phyloP scores from a whole-genome alignment of 768 basidiomycete species.

The Lentinula edodes region DNA sequence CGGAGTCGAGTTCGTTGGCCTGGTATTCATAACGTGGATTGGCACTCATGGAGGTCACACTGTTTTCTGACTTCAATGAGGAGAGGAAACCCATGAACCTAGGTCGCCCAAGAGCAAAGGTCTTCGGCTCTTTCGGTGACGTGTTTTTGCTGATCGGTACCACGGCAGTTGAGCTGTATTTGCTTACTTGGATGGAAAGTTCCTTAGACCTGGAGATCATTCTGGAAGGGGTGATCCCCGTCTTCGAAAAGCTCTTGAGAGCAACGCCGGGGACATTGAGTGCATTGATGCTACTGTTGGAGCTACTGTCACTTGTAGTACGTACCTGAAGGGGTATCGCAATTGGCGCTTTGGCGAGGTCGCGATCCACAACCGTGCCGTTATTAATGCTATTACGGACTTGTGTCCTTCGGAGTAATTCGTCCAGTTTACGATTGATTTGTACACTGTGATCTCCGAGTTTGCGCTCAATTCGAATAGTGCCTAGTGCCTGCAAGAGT shows the following conservation, averaged over 20 bases:
- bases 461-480: slow-evolving; percentile 7
- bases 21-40: neutral
- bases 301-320: neutral
- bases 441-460: slow-evolving; percentile 6
- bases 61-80: neutral
- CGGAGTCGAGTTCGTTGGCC: slow-evolving; percentile 2
- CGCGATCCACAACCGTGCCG: neutral
- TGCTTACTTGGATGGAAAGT: neutral
- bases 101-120: neutral
- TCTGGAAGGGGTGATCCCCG: neutral
- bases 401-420: slow-evolving; percentile 5
- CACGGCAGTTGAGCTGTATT: neutral
- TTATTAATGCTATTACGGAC: neutral
- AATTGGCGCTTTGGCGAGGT: neutral
- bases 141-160: neutral
- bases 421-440: slow-evolving; percentile 9
- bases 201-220: neutral
- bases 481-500: neutral
- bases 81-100: neutral
- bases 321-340: neutral
- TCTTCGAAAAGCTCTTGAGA: neutral
- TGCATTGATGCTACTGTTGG: neutral
- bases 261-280: neutral
- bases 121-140: neutral
- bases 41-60: neutral